Base-by-base conservation (phyloP, 345 rosid species). In the Lepidium didymum region DNA sequence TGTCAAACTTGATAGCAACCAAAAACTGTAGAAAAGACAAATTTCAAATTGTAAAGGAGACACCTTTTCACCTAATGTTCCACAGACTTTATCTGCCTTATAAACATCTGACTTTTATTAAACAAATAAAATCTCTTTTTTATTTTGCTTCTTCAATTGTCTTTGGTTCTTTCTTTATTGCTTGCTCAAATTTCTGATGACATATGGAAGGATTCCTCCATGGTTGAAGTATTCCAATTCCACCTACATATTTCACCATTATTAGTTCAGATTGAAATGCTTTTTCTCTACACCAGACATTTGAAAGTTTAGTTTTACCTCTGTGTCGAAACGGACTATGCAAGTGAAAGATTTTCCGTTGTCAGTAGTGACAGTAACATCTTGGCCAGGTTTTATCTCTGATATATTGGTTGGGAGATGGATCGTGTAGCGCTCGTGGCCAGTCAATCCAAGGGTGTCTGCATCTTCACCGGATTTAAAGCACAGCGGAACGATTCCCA, bases 161-260 rank as follows among this genome's bases (percentile, higher is more conserved):
- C 10, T 4, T 8, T 21, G 37, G 1, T 41, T 41, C 21, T 62
- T 36, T 51, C 62, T 11, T 69, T 68, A 89, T 58, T 84, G 82
- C 78, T 81, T 82, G 75, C 64, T 86, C 76, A 95, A 81, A 80
- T 84, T 91, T 69, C 99, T 82, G 52, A 95, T 95, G 10, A 82
- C 98, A 31, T 85, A 91, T 4, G 97, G 99, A 77, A 95, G 96
- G n/a, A 95, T 95, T 16, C 98, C 99, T 68, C 99, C 99, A 27
- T 89, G 78, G 68, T 85, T 77, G 81, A 87, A 95, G 75, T 95
- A 95, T 0, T 66, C 94, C 89, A 95, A 80, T 56, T 95, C 99
- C 80, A 95, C 99, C 99, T 95, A 75, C 69, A 80, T 56, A 54
- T 70, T 37, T 3, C 5, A 41, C 42, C 62, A 43, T 12, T 13